phyloP scores from a whole-genome alignment of 441 rosid genomes.

The Bocquillonia castaneifolia region DNA sequence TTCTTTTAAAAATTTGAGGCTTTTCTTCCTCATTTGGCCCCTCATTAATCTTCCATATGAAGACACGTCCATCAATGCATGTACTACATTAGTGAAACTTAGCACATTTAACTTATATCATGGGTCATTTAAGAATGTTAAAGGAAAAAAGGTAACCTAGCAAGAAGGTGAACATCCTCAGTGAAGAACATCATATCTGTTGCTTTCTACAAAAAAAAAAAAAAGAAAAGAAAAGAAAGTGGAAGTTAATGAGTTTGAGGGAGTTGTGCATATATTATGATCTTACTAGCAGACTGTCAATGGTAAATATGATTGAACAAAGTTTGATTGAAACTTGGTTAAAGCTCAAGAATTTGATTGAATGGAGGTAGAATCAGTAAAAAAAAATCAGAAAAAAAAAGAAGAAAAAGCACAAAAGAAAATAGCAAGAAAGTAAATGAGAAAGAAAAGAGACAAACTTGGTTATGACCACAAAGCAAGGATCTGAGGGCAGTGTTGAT shows the following conservation, averaged over 20 bases:
- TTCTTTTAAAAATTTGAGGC: conserved; percentile 63
- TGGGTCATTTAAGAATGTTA: conserved; percentile 12
- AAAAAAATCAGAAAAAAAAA: neutral
- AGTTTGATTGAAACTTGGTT: neutral
- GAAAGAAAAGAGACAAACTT: conserved; percentile 38
- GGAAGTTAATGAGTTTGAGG: conserved; percentile 8
- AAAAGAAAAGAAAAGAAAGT: conserved; percentile 7
- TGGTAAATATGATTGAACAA: neutral
- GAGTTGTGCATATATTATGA: too few relatives aligned
- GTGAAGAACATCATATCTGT: conserved; percentile 93
- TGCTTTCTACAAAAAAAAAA: conserved; percentile 48
- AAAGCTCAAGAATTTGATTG: neutral
- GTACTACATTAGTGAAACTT: conserved; percentile 44
- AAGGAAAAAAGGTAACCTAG: conserved; percentile 48
- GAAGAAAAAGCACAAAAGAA: neutral
- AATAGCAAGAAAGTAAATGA: neutral
- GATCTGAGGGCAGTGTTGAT: conserved; percentile 76
- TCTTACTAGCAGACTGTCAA: too few relatives aligned
- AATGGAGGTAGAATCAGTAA: neutral
- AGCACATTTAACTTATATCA: conserved; percentile 12
- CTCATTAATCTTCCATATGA: conserved; percentile 70
- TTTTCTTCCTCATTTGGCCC: conserved; percentile 79
- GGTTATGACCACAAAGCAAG: conserved; percentile 74
- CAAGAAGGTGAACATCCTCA: conserved; percentile 87
- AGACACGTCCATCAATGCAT: conserved; percentile 71